phyloP scores from a whole-genome alignment of 176 grass and related monocot species.

The sorghum (Sorghum bicolor) region DNA sequence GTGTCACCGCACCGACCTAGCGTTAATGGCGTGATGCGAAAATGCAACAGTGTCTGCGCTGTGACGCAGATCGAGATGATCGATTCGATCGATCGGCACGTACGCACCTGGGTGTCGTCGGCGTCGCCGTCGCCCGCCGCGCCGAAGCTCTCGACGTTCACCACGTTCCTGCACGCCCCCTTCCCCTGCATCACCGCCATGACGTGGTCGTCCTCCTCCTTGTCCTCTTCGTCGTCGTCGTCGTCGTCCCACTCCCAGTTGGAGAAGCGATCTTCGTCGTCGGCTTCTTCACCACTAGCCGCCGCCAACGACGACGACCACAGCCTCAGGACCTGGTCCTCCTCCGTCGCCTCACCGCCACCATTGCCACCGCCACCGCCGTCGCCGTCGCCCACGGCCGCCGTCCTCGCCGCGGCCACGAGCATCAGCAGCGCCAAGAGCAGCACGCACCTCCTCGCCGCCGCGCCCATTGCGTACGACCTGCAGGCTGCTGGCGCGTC shows the following conservation, averaged over 20 bases:
- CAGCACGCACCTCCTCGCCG: background rate
- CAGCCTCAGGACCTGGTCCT: background rate
- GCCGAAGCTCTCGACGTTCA: slow-evolving; percentile 83
- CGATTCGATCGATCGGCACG: background rate
- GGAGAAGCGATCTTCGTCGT: background rate
- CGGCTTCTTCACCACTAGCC: background rate
- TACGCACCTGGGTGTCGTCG: slow-evolving; percentile 80
- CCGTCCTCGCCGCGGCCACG: background rate
- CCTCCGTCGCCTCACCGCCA: background rate
- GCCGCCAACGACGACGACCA: background rate
- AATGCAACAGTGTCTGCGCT: background rate
- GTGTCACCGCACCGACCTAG: background rate
- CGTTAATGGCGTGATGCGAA: background rate
- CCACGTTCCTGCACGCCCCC: slow-evolving; percentile 37
- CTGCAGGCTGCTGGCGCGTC: background rate
- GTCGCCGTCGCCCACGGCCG: background rate
- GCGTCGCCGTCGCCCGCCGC: slow-evolving; percentile 59
- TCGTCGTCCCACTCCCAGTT: background rate
- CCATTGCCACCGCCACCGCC: background rate
- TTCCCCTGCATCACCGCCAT: background rate
- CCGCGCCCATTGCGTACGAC: slow-evolving; percentile 23
- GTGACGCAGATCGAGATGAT: background rate
- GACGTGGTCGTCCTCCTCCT: background rate
- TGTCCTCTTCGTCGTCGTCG: fast-evolving
- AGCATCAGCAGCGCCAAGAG: background rate